Base-by-base conservation (phyloP, 139 green algal genomes). In the Tetratostichococcus sp. region DNA sequence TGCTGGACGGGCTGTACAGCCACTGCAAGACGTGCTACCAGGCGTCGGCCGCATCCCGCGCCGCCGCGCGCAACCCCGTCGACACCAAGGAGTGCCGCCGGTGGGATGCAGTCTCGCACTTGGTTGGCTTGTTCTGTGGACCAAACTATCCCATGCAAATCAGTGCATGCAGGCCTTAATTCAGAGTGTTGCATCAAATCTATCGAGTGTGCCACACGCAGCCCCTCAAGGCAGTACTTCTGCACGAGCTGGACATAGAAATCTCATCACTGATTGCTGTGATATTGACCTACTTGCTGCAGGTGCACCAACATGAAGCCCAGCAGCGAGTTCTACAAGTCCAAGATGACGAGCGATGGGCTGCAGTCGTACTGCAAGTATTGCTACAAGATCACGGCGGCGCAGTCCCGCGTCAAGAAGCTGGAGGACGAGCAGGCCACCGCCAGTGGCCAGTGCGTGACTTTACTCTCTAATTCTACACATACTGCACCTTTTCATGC, bases 81-180 rank as follows among this genome's bases (percentile, higher is more conserved):
- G 50, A 23, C 19, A 26, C 50, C 50, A 62, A 62, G 50, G 50
- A 8, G 11, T 62, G 50, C 50, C 50, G 50, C 50, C 50, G 50
- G 50, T 62, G 50, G 11, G 19, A 73, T 91, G 89, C 35, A 89
- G 80, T 28, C n/a, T 74, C n/a, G 39, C 39, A 50, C 14, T 50
- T 50, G 14, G 39, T n/a, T n/a, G n/a, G n/a, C n/a, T n/a, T n/a
- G n/a, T n/a, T n/a, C n/a, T n/a, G n/a, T n/a, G n/a, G n/a, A n/a
- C n/a, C n/a, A n/a, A n/a, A n/a, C n/a, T n/a, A n/a, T n/a, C n/a
- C n/a, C n/a, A n/a, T n/a, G n/a, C n/a, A n/a, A n/a, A n/a, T n/a
- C n/a, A n/a, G n/a, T n/a, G n/a, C n/a, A n/a, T n/a, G n/a, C n/a
- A n/a, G n/a, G n/a, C n/a, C n/a, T n/a, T n/a, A n/a, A n/a, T n/a